These are phyloP conservation scores for Spergularia bocconei DNA, from an alignment of 148 eudicot species.

Conservation along the genomic window DNA sequence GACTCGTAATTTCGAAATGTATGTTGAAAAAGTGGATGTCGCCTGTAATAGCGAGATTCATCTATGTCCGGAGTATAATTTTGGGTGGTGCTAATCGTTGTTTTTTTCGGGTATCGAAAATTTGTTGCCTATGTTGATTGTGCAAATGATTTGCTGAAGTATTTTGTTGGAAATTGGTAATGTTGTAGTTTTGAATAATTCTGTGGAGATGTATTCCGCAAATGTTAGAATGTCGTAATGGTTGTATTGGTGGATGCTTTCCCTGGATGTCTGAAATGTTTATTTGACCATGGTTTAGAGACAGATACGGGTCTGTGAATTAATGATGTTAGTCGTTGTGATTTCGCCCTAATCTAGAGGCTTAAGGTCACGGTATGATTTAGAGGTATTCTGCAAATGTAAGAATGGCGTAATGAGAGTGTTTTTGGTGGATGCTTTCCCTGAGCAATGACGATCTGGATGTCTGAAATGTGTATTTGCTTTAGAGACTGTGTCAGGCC, in stretches of 20 bases:
- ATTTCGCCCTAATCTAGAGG: not conserved
- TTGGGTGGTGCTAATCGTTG: not conserved
- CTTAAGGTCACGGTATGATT: not conserved
- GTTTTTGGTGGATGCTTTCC: not conserved
- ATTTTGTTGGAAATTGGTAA: conserved; percentile 1
- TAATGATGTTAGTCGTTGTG: not conserved
- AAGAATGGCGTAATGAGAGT: not conserved
- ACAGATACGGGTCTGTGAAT: not conserved
- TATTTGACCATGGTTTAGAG: not conserved
- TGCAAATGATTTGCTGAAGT: not conserved
- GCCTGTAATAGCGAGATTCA: not conserved
- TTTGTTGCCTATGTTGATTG: not conserved
- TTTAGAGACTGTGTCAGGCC: conserved; percentile 1
- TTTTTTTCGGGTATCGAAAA: not conserved
- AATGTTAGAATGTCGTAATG: not conserved
- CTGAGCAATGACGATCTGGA: not conserved
- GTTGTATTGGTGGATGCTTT: not conserved
- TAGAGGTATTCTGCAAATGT: not conserved
- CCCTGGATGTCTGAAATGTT: not conserved
- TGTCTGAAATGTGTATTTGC: not conserved
- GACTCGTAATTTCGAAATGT: not conserved
- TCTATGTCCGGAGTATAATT: not conserved
- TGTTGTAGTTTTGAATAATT: not conserved
- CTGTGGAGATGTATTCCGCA: not conserved
- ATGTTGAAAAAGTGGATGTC: not conserved